These are phyloP conservation scores for Gaeumannomyces sp. DNA, from an alignment of 2,329 filamentous ascomycete species.

Conservation along the genomic window DNA sequence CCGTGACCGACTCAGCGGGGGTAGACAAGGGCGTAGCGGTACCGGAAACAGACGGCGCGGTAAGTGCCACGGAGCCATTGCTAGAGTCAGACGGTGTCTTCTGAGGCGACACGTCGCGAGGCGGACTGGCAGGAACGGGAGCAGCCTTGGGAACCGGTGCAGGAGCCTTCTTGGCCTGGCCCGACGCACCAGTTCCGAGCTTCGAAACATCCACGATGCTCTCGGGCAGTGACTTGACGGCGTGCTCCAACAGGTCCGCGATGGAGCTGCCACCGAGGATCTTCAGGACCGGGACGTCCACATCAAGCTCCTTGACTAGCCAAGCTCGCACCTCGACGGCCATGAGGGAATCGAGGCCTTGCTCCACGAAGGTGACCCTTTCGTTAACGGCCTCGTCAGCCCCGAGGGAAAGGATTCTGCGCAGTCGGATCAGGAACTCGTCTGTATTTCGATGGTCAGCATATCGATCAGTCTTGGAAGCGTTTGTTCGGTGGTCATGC, in stretches of 20 bases:
- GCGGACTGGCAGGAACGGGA: too few relatives aligned
- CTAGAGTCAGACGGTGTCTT: neutral
- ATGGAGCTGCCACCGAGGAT: constrained; percentile 1
- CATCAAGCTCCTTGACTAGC: constrained; percentile 2
- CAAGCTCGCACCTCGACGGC: constrained; percentile 2
- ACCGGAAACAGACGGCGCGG: neutral
- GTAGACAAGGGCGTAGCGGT: neutral
- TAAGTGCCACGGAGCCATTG: neutral
- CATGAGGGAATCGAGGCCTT: constrained; percentile 19
- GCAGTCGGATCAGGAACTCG: constrained; percentile 13
- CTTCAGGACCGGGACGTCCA: constrained; percentile 3
- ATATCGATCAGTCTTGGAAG: too few relatives aligned
- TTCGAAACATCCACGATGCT: neutral
- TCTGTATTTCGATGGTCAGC: constrained; percentile 7
- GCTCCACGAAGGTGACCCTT: constrained; percentile 14
- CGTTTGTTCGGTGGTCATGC: too few relatives aligned
- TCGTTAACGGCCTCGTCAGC: constrained; percentile 12
- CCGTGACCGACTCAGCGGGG: neutral
- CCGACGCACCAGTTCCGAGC: neutral
- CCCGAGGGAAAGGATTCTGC: constrained; percentile 3
- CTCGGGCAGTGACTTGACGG: neutral
- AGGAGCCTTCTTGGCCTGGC: neutral
- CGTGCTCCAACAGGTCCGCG: neutral
- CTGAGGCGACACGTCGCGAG: neutral
- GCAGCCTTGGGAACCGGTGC: neutral